phyloP scores from a whole-genome alignment of 805 yeast species.

The Metschnikowia sp. region DNA sequence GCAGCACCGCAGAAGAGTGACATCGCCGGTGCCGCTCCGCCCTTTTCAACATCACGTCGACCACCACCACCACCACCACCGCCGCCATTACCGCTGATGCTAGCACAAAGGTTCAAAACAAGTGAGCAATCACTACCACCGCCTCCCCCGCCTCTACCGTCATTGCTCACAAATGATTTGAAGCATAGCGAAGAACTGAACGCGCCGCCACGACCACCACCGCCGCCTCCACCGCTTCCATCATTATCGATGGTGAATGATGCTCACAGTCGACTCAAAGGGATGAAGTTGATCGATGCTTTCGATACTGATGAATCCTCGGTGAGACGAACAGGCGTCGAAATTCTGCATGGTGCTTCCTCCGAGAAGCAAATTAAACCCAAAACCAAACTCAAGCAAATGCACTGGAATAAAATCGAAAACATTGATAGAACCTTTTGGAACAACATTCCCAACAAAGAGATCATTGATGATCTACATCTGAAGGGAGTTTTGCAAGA shows the following conservation, averaged over 20 bases:
- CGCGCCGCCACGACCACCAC: slow-evolving; percentile 19
- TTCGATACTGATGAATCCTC: too few species aligned
- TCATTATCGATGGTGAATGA: background rate
- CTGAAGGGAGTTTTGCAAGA: slow-evolving; percentile 80
- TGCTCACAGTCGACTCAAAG: too few species aligned
- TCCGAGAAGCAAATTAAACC: slow-evolving; percentile 41
- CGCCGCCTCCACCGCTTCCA: slow-evolving; percentile 18
- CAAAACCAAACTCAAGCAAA: slow-evolving; percentile 76
- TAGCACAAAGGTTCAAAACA: background rate
- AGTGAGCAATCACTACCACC: slow-evolving; percentile 2
- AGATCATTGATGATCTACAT: slow-evolving; percentile 57
- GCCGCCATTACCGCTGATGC: slow-evolving; percentile 3
- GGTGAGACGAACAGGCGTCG: background rate
- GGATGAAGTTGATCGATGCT: too few species aligned
- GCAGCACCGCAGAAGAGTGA: too few species aligned
- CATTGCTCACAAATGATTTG: background rate
- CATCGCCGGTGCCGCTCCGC: too few species aligned
- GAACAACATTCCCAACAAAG: slow-evolving; percentile 61
- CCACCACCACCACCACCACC: slow-evolving; percentile 9
- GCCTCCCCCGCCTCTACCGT: slow-evolving; percentile 5
- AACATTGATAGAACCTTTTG: slow-evolving; percentile 83
- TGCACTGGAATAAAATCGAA: slow-evolving; percentile 96
- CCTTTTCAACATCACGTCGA: background rate
- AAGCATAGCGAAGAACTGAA: background rate
- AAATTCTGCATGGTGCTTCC: background rate